Percentiles rank a stretch among this genome's conserved stretches.
phyloP scores from a whole-genome alignment of 1,139 yeast genomes.

The Geotrichum siamense region DNA sequence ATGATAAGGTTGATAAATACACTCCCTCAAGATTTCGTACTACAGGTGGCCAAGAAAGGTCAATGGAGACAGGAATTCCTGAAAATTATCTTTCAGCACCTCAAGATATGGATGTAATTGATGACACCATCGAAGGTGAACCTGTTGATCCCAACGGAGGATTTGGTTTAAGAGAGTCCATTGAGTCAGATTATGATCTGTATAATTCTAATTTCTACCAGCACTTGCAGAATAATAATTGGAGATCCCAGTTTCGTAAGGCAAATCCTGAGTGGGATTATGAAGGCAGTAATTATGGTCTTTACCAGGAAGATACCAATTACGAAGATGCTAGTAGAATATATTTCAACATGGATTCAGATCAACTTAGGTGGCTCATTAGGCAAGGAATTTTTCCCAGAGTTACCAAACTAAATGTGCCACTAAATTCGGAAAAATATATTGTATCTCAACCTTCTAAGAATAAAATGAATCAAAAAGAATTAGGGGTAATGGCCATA shows the following conservation, averaged over 20 bases:
- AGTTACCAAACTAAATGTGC: too few relatives aligned
- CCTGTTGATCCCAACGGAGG: slow-evolving; percentile 10
- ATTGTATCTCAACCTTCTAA: too few relatives aligned
- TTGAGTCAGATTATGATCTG: neutral
- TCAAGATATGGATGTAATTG: slow-evolving; percentile 6
- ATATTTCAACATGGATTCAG: neutral
- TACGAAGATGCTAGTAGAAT: neutral
- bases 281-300: slow-evolving; percentile 1
- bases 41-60: neutral
- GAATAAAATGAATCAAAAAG: too few relatives aligned
- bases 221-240: neutral
- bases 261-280: neutral
- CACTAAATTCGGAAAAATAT: too few relatives aligned
- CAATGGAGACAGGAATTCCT: neutral
- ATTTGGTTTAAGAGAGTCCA: neutral
- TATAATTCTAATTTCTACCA: neutral
- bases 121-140: slow-evolving; percentile 5
- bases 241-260: neutral
- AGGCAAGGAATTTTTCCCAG: too few relatives aligned
- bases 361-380: neutral
- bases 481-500: too few relatives aligned
- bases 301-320: neutral
- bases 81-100: slow-evolving; percentile 1
- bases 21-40: neutral
- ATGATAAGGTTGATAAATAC: neutral